Evolutionary conservation across 805 yeast species (phyloP).

Genomic region (Lipomyces orientalis): DNA sequence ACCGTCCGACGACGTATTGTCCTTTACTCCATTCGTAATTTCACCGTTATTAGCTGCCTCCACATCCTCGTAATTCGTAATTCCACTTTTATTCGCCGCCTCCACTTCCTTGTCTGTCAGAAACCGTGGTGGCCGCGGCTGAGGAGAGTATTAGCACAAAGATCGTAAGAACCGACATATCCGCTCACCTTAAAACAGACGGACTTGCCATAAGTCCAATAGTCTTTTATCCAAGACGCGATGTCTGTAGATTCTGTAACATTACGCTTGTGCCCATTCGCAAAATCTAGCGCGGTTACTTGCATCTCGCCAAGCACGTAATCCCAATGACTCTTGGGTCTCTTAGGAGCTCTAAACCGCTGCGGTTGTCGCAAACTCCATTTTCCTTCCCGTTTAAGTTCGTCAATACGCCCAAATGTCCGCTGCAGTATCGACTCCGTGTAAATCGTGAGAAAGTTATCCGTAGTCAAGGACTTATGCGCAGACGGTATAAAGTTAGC

Average conservation of each 20-base stretch:
- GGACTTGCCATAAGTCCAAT: constrained; percentile 78
- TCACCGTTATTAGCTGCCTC: constrained; percentile 19
- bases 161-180: neutral
- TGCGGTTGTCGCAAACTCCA: constrained; percentile 92
- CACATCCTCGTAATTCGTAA: constrained; percentile 21
- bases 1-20: neutral
- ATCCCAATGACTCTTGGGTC: constrained; percentile 69
- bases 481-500: constrained; percentile 81
- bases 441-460: constrained; percentile 80
- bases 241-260: constrained; percentile 70
- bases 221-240: constrained; percentile 76
- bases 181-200: constrained; percentile 47
- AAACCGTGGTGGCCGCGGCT: constrained; percentile 51
- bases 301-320: constrained; percentile 73
- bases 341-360: constrained; percentile 68
- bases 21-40: neutral
- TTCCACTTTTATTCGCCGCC: constrained; percentile 17
- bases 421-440: constrained; percentile 92
- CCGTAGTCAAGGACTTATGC: constrained; percentile 85
- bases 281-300: constrained; percentile 82
- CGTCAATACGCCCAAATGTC: constrained; percentile 87
- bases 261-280: constrained; percentile 71
- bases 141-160: neutral
- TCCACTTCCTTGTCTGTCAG: constrained; percentile 38
- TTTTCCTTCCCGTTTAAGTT: constrained; percentile 79